Conservation (phyloP, 23 red algal species). For the Rhodosorus marinus region DNA sequence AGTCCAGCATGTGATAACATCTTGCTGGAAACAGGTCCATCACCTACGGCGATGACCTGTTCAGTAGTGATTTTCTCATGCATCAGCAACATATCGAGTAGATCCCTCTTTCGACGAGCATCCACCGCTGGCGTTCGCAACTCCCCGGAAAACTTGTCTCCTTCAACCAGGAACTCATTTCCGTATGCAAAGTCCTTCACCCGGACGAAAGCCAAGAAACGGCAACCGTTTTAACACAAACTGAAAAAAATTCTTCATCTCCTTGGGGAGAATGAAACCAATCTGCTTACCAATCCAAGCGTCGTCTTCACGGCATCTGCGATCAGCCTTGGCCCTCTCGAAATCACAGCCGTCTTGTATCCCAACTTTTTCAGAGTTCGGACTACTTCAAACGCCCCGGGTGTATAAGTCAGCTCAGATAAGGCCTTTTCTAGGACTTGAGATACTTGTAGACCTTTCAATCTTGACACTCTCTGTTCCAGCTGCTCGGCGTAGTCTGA, state of each 20-base stretch:
- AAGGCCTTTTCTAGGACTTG: not conserved
- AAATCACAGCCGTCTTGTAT: slow-evolving; percentile 64
- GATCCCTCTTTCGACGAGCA: slow-evolving; percentile 72
- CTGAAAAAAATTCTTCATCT: not conserved
- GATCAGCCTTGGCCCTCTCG: slow-evolving; percentile 41
- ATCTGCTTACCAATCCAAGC: too few species aligned
- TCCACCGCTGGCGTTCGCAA: slow-evolving; percentile 47
- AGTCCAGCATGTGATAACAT: slow-evolving; percentile 71
- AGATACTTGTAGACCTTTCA: not conserved
- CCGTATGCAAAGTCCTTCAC: slow-evolving; percentile 81
- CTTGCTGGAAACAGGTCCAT: slow-evolving; percentile 73
- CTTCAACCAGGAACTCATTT: slow-evolving; percentile 52
- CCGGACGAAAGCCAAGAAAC: not conserved
- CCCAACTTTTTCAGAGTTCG: slow-evolving; percentile 54
- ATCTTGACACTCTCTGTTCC: not conserved
- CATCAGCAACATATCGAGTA: slow-evolving; percentile 76
- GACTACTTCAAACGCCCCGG: slow-evolving; percentile 56
- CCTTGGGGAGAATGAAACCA: not conserved
- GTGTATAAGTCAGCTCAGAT: slow-evolving; percentile 19
- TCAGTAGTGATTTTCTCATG: slow-evolving; percentile 66
- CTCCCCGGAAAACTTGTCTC: slow-evolving; percentile 37
- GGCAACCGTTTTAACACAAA: not conserved
- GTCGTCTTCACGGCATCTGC: slow-evolving; percentile 38
- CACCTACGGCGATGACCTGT: slow-evolving; percentile 85
- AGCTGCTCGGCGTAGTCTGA: not conserved